A percentile compares a stretch with the other conserved stretches of the same genome.
These are phyloP conservation scores for Mycosphaerelloides madeirae DNA, from an alignment of 2,329 filamentous ascomycete species.

Conservation along the genomic window DNA sequence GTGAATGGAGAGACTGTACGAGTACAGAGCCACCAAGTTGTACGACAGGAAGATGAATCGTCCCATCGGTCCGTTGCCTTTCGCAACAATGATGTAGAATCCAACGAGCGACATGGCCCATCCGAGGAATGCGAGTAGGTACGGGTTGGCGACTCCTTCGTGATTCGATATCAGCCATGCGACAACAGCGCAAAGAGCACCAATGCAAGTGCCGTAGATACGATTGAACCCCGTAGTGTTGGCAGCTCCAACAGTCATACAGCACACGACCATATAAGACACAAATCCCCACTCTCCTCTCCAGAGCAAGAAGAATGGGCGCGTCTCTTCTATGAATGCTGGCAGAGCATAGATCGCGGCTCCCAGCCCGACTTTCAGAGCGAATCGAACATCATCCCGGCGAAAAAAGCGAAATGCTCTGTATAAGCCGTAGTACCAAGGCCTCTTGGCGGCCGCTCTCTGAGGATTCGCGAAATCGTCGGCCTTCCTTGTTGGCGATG, in stretches of 20 bases:
- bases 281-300: conserved; percentile 94
- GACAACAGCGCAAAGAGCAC: conserved; percentile 67
- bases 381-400: conserved; percentile 68
- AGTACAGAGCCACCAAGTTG: conserved; percentile 90
- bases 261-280: conserved; percentile 96
- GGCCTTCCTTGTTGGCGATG: conserved; percentile 27
- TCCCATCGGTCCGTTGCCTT: conserved; percentile 81
- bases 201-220: conserved; percentile 80
- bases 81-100: conserved; percentile 83
- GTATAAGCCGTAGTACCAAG: conserved; percentile 49
- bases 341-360: conserved; percentile 85
- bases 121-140: conserved; percentile 72
- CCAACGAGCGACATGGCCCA: conserved; percentile 65
- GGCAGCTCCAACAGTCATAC: conserved; percentile 93
- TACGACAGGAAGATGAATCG: conserved; percentile 93
- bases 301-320: conserved; percentile 80
- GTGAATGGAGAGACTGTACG: conserved; percentile 77
- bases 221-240: conserved; percentile 88
- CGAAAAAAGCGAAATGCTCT: conserved; percentile 53
- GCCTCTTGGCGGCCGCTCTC: conserved; percentile 19
- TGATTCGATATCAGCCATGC: conserved; percentile 67
- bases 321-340: conserved; percentile 73
- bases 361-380: conserved; percentile 87
- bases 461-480: conserved; percentile 28
- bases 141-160: conserved; percentile 59